phyloP scores from a whole-genome alignment of 169 alveolate genomes.

The Eimeria falciformis region DNA sequence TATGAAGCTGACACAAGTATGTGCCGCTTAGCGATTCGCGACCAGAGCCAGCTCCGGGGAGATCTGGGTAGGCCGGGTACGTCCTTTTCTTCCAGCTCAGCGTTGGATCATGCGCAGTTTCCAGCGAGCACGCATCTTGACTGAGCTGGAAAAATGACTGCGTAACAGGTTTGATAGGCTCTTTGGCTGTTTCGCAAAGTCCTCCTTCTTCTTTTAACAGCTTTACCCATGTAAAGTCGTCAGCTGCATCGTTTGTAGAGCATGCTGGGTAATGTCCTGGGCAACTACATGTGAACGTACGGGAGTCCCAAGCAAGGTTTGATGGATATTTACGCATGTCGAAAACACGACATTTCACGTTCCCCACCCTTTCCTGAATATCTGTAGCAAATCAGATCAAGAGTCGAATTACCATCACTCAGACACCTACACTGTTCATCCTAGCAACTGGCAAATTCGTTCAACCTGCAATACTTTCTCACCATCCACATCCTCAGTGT shows the following conservation, averaged over 20 bases:
- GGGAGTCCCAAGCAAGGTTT: slow-evolving; percentile 50
- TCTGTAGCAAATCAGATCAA: slow-evolving; percentile 43
- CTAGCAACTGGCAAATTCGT: no score
- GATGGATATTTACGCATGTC: slow-evolving; percentile 55
- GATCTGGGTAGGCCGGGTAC: slow-evolving; percentile 58
- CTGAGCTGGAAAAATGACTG: slow-evolving; percentile 21
- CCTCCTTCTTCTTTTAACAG: slow-evolving; percentile 34
- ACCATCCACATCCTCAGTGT: no score
- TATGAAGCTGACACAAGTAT: slow-evolving; percentile 25
- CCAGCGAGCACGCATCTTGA: slow-evolving; percentile 1
- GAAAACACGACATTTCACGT: slow-evolving; percentile 40
- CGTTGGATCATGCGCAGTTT: not conserved
- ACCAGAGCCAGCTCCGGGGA: slow-evolving; percentile 55
- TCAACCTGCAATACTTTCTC: no score
- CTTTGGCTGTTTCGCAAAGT: slow-evolving; percentile 13
- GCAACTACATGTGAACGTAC: slow-evolving; percentile 42
- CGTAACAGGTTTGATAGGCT: slow-evolving; percentile 9
- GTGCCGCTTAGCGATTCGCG: slow-evolving; percentile 51
- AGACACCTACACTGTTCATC: no score
- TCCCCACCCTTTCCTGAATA: not conserved
- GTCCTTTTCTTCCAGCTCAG: not conserved
- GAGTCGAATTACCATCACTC: no score
- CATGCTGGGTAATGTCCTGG: slow-evolving; percentile 48
- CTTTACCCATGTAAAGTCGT: slow-evolving; percentile 24
- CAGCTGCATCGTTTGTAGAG: not conserved